Conservation (phyloP, 1,139 yeast genomes). For the Saccharomyces hybrid region DNA sequence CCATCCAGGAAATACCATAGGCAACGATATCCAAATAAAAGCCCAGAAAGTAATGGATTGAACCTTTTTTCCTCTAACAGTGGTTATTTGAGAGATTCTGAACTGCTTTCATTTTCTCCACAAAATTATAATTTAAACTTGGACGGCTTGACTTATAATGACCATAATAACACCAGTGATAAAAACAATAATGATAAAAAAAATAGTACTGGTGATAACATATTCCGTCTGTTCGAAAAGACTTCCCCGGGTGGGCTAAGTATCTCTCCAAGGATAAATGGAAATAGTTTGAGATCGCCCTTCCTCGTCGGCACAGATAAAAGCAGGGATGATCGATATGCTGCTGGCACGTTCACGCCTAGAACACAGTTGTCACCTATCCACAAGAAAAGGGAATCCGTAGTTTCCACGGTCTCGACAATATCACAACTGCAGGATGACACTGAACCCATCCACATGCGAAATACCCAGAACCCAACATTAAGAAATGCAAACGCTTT, state of each 20-base stretch:
- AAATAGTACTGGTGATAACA: neutral
- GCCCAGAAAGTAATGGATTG: slow-evolving; percentile 2
- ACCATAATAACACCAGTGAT: neutral
- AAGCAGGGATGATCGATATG: slow-evolving; percentile 11
- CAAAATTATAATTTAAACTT: neutral
- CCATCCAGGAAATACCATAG: slow-evolving; percentile 14
- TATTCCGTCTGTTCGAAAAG: neutral
- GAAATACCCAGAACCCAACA: neutral
- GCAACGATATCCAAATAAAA: slow-evolving; percentile 4
- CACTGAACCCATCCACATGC: slow-evolving; percentile 10
- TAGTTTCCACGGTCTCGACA: slow-evolving; percentile 16
- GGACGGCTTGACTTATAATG: neutral
- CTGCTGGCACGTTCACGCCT: neutral
- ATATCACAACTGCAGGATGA: slow-evolving; percentile 15
- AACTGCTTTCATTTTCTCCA: neutral
- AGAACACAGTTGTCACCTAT: neutral
- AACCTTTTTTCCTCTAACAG: slow-evolving; percentile 5
- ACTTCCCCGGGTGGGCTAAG: neutral
- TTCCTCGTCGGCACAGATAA: slow-evolving; percentile 27
- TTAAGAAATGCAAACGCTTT: slow-evolving; percentile 9
- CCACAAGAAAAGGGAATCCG: slow-evolving; percentile 14
- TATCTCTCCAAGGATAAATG: neutral
- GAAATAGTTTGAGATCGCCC: slow-evolving; percentile 24
- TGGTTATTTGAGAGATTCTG: neutral
- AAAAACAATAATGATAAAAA: neutral